Conservation (phyloP, 2,329 filamentous ascomycete genomes). For the Leptosphaerulina australis region DNA sequence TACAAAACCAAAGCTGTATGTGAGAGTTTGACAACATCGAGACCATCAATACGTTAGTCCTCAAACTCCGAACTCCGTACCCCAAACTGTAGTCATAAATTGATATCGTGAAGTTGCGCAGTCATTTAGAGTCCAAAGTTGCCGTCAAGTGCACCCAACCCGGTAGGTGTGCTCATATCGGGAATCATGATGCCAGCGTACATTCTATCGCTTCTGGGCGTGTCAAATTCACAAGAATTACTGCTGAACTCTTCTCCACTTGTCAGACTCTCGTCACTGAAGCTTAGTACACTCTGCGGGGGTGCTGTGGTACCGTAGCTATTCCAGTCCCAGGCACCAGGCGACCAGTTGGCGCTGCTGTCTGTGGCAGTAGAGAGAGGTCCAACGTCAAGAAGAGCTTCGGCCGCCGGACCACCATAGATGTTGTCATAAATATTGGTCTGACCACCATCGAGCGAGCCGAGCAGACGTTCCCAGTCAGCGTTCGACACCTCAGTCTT, state of each 20-base stretch:
- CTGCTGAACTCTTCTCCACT: conserved; percentile 56
- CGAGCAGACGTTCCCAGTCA: conserved; percentile 84
- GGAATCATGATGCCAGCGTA: conserved; percentile 48
- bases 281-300: conserved; percentile 63
- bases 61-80: background rate
- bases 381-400: conserved; percentile 44
- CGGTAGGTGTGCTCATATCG: conserved; percentile 37
- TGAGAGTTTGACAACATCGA: background rate
- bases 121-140: conserved; percentile 48
- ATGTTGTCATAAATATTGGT: conserved; percentile 86
- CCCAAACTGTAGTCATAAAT: background rate
- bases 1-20: background rate
- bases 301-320: conserved; percentile 35
- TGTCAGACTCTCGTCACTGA: conserved; percentile 65
- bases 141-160: conserved; percentile 48
- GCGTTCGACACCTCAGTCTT: conserved; percentile 61
- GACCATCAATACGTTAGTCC: background rate
- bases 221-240: conserved; percentile 36
- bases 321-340: conserved; percentile 45
- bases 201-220: conserved; percentile 41
- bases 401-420: conserved; percentile 68
- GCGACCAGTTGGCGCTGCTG: conserved; percentile 42
- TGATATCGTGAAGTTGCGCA: background rate
- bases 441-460: conserved; percentile 77
- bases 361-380: conserved; percentile 40